These are phyloP conservation scores for Diddensiella caesifluorescens DNA, from an alignment of 805 yeast species.

Conservation along the genomic window DNA sequence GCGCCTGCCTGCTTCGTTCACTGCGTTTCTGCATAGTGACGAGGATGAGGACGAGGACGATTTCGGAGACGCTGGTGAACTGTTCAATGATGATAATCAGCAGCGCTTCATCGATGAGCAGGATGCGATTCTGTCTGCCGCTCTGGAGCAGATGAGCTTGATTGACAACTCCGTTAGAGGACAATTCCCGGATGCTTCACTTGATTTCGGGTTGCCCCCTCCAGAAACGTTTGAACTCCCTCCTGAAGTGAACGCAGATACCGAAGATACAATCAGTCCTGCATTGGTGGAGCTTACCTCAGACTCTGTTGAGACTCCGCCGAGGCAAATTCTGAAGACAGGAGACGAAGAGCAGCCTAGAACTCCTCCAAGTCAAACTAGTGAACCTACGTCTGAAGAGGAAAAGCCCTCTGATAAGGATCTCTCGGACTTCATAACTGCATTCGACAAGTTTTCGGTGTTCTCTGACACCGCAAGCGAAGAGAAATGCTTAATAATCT, in stretches of 20 bases:
- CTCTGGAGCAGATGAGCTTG: not conserved
- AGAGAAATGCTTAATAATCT: conserved; percentile 44
- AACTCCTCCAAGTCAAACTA: conserved; percentile 1
- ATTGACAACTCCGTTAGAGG: not conserved
- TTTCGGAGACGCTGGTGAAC: no score
- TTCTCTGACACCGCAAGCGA: not conserved
- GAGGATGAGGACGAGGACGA: no score
- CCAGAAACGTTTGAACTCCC: conserved; percentile 8
- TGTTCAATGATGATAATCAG: no score
- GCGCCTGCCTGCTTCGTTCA: no score
- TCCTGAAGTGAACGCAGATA: not conserved
- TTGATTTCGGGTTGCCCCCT: conserved; percentile 5
- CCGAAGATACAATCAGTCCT: not conserved
- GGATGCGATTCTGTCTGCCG: not conserved
- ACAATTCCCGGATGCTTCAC: not conserved
- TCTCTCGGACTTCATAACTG: conserved; percentile 7
- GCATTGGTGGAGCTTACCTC: not conserved
- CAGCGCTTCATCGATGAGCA: not conserved
- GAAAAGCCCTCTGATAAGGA: conserved; percentile 8
- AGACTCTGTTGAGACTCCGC: not conserved
- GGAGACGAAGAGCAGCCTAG: not conserved
- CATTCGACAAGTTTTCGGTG: conserved; percentile 3
- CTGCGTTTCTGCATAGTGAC: no score
- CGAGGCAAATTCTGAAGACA: not conserved
- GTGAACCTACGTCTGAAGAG: not conserved